A percentile compares a stretch with the other conserved stretches of the same genome.
These are phyloP conservation scores for Leucoagaricus sp. DNA, from an alignment of 1,284 basidiomycete genomes.

Conservation along the genomic window DNA sequence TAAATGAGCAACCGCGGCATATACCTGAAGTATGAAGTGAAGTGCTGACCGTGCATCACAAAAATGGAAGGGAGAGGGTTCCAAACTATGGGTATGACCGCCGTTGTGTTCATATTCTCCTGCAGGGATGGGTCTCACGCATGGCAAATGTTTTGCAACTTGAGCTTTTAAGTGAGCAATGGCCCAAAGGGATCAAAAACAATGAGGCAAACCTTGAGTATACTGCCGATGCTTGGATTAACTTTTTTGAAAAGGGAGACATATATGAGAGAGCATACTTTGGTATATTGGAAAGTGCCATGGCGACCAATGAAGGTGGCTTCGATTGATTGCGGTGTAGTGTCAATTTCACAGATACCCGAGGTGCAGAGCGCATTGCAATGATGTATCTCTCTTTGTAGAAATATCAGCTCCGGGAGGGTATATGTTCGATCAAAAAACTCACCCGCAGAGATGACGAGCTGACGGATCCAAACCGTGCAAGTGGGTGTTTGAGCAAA, in stretches of 20 bases:
- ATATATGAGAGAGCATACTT: slow-evolving; percentile 30
- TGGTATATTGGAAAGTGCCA: slow-evolving; percentile 50
- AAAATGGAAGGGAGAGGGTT: slow-evolving; percentile 44
- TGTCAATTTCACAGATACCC: slow-evolving; percentile 61
- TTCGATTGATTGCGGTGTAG: slow-evolving; percentile 55
- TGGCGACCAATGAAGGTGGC: slow-evolving; percentile 55
- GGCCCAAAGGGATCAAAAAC: neutral
- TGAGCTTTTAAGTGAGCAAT: neutral
- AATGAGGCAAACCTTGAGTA: slow-evolving; percentile 39
- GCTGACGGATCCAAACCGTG: slow-evolving; percentile 44
- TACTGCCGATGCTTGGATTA: slow-evolving; percentile 34
- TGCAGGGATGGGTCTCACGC: slow-evolving; percentile 45
- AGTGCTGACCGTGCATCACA: slow-evolving; percentile 46
- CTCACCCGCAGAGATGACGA: slow-evolving; percentile 59
- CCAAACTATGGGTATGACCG: slow-evolving; percentile 47
- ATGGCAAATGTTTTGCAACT: slow-evolving; percentile 52
- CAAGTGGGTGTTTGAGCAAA: slow-evolving; percentile 51
- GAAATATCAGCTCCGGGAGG: no score
- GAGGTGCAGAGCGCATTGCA: slow-evolving; percentile 45
- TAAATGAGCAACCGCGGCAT: neutral
- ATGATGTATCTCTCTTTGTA: slow-evolving; percentile 42
- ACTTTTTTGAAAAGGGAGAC: slow-evolving; percentile 16
- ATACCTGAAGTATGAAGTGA: neutral
- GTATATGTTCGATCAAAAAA: neutral
- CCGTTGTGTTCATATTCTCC: slow-evolving; percentile 45